Base-by-base conservation (phyloP, 305 asterid genomes). In the Rubia balearica region DNA sequence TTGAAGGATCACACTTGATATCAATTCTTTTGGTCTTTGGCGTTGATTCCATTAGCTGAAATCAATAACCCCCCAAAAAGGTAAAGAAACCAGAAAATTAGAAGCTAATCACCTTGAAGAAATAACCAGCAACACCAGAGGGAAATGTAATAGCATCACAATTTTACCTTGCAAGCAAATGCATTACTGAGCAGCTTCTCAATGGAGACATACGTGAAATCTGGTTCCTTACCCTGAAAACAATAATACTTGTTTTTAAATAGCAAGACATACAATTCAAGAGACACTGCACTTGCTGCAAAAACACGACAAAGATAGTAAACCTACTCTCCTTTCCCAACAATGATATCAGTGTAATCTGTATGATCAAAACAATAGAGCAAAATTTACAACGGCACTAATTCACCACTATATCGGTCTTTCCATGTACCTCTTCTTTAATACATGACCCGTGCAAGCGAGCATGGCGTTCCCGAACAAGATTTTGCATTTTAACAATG, bases 1-100 rank as follows among this genome's bases (percentile, higher is more conserved):
- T 90, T 61, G 74, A 85, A 73, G 98, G 96, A 69, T 91, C 97
- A 76, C 99, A 95, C 80, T 91, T 95, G 76, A 95, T 85, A 79
- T 86, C 85, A 71, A 87, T 86, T 68, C 80, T 75, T 73, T 82
- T 78, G 73, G 83, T 79, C 86, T 82, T 85, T 63, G 96, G 91
- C 38, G 91, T 79, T 70, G 97, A 81, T 68, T 85, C 92, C 89
- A 95, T 81, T 74, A 95, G 94, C 99, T 93, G 74, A 73, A 11
- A 82, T 49, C 71, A 73, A 75, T 71, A 78, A 74, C 55, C 53
- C 51, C 4, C 55, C 53, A 45, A 33, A 13, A 38, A 8, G 46
- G 33, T n/a, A 30, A 51, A 69, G 43, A 27, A 46, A 67, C 12
- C 36, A 22, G 22, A 71, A n/a, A 51, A 33, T 42, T 56, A 68